Evolutionary conservation across 2,329 filamentous ascomycete genomes (phyloP).

Genomic region (Aschersonia sp.): DNA sequence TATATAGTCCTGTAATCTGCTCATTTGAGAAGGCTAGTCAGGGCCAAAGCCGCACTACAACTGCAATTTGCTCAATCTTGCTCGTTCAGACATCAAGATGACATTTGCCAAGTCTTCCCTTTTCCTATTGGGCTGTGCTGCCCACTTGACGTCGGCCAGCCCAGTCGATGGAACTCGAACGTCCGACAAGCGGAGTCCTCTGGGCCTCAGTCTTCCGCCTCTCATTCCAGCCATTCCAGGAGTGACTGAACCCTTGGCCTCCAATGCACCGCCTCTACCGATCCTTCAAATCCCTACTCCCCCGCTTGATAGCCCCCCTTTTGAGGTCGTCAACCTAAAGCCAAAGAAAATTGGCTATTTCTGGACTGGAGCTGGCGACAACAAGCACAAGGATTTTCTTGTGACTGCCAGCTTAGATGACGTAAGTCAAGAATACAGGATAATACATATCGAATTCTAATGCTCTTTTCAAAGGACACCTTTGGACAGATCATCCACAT

Average conservation of each 20-base stretch:
- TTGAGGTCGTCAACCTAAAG: slow-evolving; percentile 37
- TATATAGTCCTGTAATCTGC: not conserved
- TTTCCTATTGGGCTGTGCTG: not conserved
- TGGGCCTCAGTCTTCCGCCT: slow-evolving; percentile 29
- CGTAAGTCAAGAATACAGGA: slow-evolving; percentile 14
- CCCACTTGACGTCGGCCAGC: not conserved
- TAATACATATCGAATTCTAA: not conserved
- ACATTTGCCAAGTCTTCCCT: not conserved
- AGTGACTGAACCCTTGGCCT: slow-evolving; percentile 39
- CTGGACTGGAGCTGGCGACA: slow-evolving; percentile 47
- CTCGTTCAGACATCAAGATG: slow-evolving; percentile 1
- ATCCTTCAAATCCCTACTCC: slow-evolving; percentile 46
- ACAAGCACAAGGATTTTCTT: slow-evolving; percentile 43
- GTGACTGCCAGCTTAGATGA: slow-evolving; percentile 45
- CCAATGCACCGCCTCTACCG: slow-evolving; percentile 36
- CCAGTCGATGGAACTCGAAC: slow-evolving; percentile 1
- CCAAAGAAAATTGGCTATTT: slow-evolving; percentile 55
- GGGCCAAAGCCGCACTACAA: not conserved
- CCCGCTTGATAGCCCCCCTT: slow-evolving; percentile 37
- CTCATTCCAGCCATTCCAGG: slow-evolving; percentile 44
- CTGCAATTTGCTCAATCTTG: slow-evolving; percentile 1
- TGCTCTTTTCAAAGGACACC: slow-evolving; percentile 27
- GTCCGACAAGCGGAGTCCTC: slow-evolving; percentile 1
- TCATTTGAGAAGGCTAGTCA: not conserved
- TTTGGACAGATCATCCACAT: slow-evolving; percentile 45